Base-by-base conservation (phyloP, 441 rosid species). In the Biscutella laevigata region DNA sequence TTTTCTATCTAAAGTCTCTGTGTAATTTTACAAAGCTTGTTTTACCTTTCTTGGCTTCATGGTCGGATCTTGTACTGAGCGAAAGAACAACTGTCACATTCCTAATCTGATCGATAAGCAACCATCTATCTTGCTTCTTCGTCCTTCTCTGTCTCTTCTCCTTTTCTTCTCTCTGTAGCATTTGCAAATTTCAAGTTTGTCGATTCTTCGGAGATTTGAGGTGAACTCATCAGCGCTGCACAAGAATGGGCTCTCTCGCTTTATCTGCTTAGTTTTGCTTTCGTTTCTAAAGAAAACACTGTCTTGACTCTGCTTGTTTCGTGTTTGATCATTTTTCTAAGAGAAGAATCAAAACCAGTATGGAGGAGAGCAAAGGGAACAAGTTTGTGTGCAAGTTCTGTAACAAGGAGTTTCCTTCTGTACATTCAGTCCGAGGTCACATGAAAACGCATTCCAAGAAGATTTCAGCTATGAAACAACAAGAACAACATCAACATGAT, bases 361-460 rank as follows among this genome's bases (percentile, higher is more conserved):
- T 79, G 86, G 86, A 83, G 39, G 46, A 72, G 47, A 70, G 56
- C 57, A 69, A 49, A 19, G 71, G 71, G 76, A 78, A 56, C 72
- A 73, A 74, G 56, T 77, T 68, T 57, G 68, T 77, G 15, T 90
- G 98, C 75, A 87, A 68, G 76, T 81, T 42, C 52, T 84, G 98
- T 71, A 35, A 62, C 71, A 90, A 84, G 73, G 70, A 69, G 56
- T 87, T 67, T 45, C 85, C 88, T 9, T 81, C 86, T 68, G 98
- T 92, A 21, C 87, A 83, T 75, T 78, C 94, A 47, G 72, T 87
- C 9, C 95, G 98, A 11, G 95, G 96, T 54, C 98, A 90, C 64
- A 78, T 87, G 45, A 81, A 90, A 70, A 82, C 81, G 64, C 98
- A 90, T 36, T 66, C 70, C 57, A 77, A 53, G 43, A 65, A 38